phyloP scores from a whole-genome alignment of 495 filamentous ascomycete genomes.

The Emericellopsis terricola region DNA sequence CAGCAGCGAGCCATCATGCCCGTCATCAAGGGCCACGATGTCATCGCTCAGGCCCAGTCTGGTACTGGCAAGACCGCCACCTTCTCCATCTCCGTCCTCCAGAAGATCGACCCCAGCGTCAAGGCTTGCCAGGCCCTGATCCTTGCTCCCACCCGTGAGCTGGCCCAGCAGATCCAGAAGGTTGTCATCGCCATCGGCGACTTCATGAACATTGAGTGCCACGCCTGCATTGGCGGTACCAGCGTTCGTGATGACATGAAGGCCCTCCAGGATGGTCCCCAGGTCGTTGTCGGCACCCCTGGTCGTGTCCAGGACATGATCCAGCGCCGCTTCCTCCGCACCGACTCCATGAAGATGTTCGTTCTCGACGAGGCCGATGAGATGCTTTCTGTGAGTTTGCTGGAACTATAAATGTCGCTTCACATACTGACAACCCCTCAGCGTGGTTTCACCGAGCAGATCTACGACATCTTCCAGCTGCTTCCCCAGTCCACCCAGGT shows the following conservation, averaged over 20 bases:
- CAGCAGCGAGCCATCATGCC: constrained; percentile 99
- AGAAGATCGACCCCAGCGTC: constrained; percentile 73
- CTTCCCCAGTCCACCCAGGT: constrained; percentile 94
- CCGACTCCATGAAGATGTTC: constrained; percentile 95
- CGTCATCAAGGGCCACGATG: constrained; percentile 99
- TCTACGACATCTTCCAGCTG: constrained; percentile 97
- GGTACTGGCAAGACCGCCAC: constrained; percentile 98
- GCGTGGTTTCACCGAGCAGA: constrained; percentile 95
- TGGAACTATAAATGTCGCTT: no score
- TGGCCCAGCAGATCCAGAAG: constrained; percentile 94
- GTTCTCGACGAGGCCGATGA: constrained; percentile 98
- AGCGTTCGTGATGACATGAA: constrained; percentile 95
- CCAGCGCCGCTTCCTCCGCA: constrained; percentile 82
- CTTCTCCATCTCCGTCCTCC: constrained; percentile 93
- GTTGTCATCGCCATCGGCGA: constrained; percentile 95
- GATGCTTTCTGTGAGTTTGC: constrained; percentile 64
- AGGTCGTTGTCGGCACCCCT: constrained; percentile 91
- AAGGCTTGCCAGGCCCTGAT: constrained; percentile 88
- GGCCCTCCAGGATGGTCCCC: constrained; percentile 90
- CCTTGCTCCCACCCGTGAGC: constrained; percentile 92
- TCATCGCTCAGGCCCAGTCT: constrained; percentile 97
- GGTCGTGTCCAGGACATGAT: constrained; percentile 99
- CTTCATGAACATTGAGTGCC: constrained; percentile 99
- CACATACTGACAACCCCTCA: constrained; percentile 17
- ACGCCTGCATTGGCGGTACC: constrained; percentile 96